Evolutionary conservation across 2,329 filamentous ascomycete genomes (phyloP).

Genomic region (Myotisia sp.): DNA sequence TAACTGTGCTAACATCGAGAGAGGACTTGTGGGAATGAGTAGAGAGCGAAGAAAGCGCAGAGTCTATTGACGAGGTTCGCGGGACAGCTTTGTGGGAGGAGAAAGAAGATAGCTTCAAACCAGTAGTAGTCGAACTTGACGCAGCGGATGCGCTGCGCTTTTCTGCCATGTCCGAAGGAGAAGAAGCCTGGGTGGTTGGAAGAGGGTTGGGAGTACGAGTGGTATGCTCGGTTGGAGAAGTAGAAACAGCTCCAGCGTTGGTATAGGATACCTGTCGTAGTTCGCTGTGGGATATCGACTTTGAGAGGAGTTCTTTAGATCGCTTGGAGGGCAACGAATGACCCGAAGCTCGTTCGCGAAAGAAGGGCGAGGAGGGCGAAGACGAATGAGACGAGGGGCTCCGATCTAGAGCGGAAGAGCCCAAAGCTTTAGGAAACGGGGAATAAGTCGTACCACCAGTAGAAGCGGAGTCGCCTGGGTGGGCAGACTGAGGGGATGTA

Average conservation of each 20-base stretch:
- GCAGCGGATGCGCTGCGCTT: no score
- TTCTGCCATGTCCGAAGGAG: not conserved
- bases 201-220: not conserved
- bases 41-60: slow-evolving; percentile 68
- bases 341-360: slow-evolving; percentile 3
- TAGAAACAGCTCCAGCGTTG: not conserved
- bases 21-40: slow-evolving; percentile 44
- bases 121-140: not conserved
- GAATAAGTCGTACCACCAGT: no score
- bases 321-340: slow-evolving; percentile 1
- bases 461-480: no score
- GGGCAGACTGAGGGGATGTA: no score
- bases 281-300: slow-evolving; percentile 2
- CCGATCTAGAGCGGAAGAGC: not conserved
- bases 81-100: slow-evolving; percentile 30
- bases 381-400: not conserved
- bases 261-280: slow-evolving; percentile 1
- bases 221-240: slow-evolving; percentile 1
- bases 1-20: slow-evolving; percentile 36
- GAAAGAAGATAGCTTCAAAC: not conserved
- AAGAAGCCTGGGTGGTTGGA: not conserved
- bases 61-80: slow-evolving; percentile 82
- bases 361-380: slow-evolving; percentile 1
- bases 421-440: no score
- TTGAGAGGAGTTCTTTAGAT: not conserved